A percentile compares a stretch with the other conserved stretches of the same genome.
Evolutionary conservation across 176 grass and related monocot species (phyloP).

Genomic region (Melocanna baccifera): DNA sequence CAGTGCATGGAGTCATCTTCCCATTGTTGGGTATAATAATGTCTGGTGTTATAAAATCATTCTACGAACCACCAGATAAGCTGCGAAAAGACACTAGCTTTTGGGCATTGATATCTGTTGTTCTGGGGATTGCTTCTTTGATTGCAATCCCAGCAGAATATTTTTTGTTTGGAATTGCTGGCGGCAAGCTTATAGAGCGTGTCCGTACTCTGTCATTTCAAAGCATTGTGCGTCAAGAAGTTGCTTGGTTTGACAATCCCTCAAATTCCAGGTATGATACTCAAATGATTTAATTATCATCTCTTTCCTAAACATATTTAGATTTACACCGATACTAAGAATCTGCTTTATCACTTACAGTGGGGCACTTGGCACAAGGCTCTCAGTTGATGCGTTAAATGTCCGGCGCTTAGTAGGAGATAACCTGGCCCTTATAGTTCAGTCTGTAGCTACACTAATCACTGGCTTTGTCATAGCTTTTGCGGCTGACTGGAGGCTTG

Average conservation of each 20-base stretch:
- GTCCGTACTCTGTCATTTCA: conserved; percentile 59
- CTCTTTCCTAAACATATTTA: neutral
- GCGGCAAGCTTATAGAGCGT: conserved; percentile 73
- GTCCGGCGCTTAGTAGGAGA: conserved; percentile 75
- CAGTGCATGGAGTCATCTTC: conserved; percentile 62
- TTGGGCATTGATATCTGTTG: conserved; percentile 58
- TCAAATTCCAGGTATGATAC: conserved; percentile 66
- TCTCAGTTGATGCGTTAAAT: conserved; percentile 76
- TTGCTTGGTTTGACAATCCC: conserved; percentile 79
- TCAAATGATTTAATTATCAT: neutral
- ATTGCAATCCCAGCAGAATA: conserved; percentile 47
- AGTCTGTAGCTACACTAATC: conserved; percentile 45
- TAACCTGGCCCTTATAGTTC: conserved; percentile 67
- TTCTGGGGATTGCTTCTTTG: conserved; percentile 42
- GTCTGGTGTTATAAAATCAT: conserved; percentile 55
- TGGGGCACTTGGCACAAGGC: conserved; percentile 75
- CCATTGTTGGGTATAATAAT: conserved; percentile 62
- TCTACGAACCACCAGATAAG: conserved; percentile 56
- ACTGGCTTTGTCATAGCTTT: conserved; percentile 72
- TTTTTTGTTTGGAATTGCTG: conserved; percentile 71
- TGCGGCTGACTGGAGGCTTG: conserved; percentile 64
- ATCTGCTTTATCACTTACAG: conserved; percentile 34
- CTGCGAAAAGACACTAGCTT: conserved; percentile 60
- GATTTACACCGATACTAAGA: neutral
- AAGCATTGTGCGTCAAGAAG: conserved; percentile 64